These are phyloP conservation scores for Phanerodontia chrysosporium DNA, from an alignment of 768 basidiomycete species.

Conservation along the genomic window DNA sequence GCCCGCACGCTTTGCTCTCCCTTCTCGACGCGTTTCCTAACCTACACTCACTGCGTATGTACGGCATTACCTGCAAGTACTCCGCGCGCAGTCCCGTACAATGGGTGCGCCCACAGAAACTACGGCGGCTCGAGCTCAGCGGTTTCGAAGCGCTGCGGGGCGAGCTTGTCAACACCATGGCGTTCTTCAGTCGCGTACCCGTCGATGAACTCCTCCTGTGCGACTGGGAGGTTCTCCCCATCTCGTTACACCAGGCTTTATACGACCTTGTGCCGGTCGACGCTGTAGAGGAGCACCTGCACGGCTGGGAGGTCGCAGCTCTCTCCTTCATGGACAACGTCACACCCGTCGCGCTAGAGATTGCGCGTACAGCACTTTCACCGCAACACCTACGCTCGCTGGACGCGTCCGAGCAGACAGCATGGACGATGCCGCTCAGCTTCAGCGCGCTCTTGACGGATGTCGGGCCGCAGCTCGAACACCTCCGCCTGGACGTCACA, in stretches of 20 bases:
- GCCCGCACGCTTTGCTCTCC: neutral
- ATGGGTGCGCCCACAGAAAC: neutral
- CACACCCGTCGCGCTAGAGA: neutral
- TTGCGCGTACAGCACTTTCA: neutral
- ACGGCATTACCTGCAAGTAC: neutral
- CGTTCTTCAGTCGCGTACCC: constrained; percentile 1
- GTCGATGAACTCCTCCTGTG: neutral
- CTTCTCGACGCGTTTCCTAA: neutral
- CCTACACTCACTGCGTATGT: neutral
- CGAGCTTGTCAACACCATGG: neutral
- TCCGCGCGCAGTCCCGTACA: neutral
- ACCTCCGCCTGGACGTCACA: neutral
- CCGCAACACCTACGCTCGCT: neutral
- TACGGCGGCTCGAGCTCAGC: neutral
- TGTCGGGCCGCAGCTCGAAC: neutral
- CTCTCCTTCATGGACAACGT: neutral
- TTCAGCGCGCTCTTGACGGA: neutral
- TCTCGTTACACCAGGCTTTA: neutral
- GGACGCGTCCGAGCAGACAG: neutral
- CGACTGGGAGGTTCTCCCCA: neutral
- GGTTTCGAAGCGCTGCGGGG: neutral
- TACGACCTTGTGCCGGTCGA: neutral
- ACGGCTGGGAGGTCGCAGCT: neutral
- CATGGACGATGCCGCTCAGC: neutral
- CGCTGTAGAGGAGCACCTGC: neutral